Base-by-base conservation (phyloP, 2,329 filamentous ascomycete genomes). In the Colletotrichum horii region DNA sequence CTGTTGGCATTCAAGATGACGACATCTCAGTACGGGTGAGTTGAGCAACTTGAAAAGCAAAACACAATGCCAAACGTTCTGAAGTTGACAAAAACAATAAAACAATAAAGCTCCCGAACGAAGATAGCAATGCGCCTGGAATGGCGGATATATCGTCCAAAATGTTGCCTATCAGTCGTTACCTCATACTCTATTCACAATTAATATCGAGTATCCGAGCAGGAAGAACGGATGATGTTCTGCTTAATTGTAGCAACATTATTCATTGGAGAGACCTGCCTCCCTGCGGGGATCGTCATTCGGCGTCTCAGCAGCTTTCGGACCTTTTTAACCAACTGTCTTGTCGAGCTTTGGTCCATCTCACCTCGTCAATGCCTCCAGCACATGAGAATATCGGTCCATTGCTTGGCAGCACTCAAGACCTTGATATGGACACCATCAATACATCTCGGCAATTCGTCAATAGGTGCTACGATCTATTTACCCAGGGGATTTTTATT, bases 231-330 rank as follows among this genome's bases (percentile, higher is more conserved):
- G 16, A 14, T 4, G 56, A 74, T 26, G 6, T 70, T 14, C 19
- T 76, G 16, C 56, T 67, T 16, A 22, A 52, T 16, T 75, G 75
- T 56, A 65, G 72, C 22, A 75, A 71, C 26, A 52, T 75, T 4
- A 32, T 56, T 16, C 65, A 71, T 56, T 76, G 71, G 75, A 66
- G 71, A 43, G 75, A 76, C 28, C 60, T 74, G 11, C 74, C 71
- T 8, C 66, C 67, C 14, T 43, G 16, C 11, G 11, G 67, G 15
- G 60, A 66, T 12, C 38, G 67, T 52, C 36, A 65, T 24, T 32
- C 32, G 6, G 15, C 48, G 4, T 15, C 43, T 19, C 61, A 28
- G 32, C 36, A 36, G 8, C 15, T 60, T 61, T 11, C 32, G 4
- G 66, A 70, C n/a, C 5, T 43, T 16, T n/a, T 68, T 4, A 16